phyloP scores from a whole-genome alignment of 2,329 filamentous ascomycete species.

The Herpomyces periplanetae region DNA sequence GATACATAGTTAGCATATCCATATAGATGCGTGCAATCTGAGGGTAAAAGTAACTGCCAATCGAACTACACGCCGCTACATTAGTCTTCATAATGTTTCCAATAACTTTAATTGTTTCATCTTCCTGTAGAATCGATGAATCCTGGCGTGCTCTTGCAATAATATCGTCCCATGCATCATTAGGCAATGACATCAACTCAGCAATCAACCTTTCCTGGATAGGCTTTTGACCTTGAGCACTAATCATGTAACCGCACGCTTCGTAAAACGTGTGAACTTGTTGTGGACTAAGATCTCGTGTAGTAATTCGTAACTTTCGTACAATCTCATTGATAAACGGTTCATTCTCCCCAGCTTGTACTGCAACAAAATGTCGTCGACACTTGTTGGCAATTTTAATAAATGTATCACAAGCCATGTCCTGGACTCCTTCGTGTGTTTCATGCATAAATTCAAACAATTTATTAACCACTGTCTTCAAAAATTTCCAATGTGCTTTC shows the following conservation, averaged over 20 bases:
- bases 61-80: slow-evolving; percentile 83
- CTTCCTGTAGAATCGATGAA: slow-evolving; percentile 50
- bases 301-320: slow-evolving; percentile 74
- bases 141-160: slow-evolving; percentile 56
- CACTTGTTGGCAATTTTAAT: slow-evolving; percentile 99
- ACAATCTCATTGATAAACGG: slow-evolving; percentile 98
- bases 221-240: slow-evolving; percentile 72
- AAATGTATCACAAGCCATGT: slow-evolving; percentile 98
- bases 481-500: slow-evolving; percentile 97
- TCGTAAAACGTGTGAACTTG: slow-evolving; percentile 98
- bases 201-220: slow-evolving; percentile 64
- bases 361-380: slow-evolving; percentile 74
- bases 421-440: slow-evolving; percentile 91
- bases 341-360: slow-evolving; percentile 71
- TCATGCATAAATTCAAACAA: slow-evolving; percentile 99
- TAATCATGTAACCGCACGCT: slow-evolving; percentile 95
- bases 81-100: slow-evolving; percentile 99
- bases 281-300: slow-evolving; percentile 67
- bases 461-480: slow-evolving; percentile 98
- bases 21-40: slow-evolving; percentile 91
- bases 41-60: slow-evolving; percentile 86
- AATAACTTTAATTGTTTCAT: slow-evolving; percentile 87
- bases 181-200: slow-evolving; percentile 73
- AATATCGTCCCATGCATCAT: slow-evolving; percentile 76
- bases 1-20: slow-evolving; percentile 97